phyloP scores from a whole-genome alignment of 1,139 yeast genomes.

The Nadsonia starkeyi-henricii region DNA sequence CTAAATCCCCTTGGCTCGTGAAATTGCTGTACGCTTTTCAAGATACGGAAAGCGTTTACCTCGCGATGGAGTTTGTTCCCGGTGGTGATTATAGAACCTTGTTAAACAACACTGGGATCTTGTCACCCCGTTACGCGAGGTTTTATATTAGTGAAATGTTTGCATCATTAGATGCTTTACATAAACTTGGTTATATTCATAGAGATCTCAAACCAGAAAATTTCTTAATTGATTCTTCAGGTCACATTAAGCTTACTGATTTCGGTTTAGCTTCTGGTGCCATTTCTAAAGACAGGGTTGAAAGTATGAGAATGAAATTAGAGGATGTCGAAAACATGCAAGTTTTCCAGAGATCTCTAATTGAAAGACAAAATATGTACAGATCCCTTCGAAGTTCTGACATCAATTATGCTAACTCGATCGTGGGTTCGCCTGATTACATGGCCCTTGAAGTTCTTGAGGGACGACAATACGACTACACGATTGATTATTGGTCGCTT shows the following conservation, averaged over 20 bases:
- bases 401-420: constrained; percentile 76
- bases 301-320: constrained; percentile 76
- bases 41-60: constrained; percentile 74
- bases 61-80: constrained; percentile 98
- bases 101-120: constrained; percentile 80
- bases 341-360: constrained; percentile 57
- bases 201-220: constrained; percentile 97
- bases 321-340: constrained; percentile 60
- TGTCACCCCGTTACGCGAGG: constrained; percentile 90
- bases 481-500: constrained; percentile 97
- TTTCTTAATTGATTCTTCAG: constrained; percentile 83
- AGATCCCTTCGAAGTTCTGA: constrained; percentile 53
- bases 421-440: constrained; percentile 97
- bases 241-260: constrained; percentile 93
- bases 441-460: constrained; percentile 97
- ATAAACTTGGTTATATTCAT: constrained; percentile 90
- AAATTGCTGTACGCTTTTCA: constrained; percentile 90
- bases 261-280: constrained; percentile 97
- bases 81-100: constrained; percentile 97
- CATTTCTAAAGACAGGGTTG: constrained; percentile 84
- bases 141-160: constrained; percentile 95
- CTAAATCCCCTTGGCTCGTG: constrained; percentile 93
- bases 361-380: constrained; percentile 77
- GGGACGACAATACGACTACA: constrained; percentile 85
- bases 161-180: constrained; percentile 83